These are phyloP conservation scores for Calendula officinalis DNA, from an alignment of 129 eudicot species.

Conservation along the genomic window DNA sequence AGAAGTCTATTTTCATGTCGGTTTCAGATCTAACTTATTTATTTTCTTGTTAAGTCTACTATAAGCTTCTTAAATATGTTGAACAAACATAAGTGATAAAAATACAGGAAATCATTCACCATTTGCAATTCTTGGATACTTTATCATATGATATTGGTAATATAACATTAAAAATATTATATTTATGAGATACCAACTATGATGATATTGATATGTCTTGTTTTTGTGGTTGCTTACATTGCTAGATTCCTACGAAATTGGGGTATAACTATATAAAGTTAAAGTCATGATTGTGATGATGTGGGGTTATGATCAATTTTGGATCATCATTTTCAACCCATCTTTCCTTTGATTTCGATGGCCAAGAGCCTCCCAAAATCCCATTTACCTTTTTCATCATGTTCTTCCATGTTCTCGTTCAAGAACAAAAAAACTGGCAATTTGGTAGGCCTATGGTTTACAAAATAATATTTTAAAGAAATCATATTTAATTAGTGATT, in stretches of 20 bases:
- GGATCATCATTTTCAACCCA: conserved; percentile 18
- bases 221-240: conserved; percentile 17
- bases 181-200: neutral
- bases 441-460: neutral
- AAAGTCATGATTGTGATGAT: conserved; percentile 29
- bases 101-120: neutral
- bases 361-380: conserved; percentile 10
- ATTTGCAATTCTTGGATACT: neutral
- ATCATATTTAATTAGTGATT: too few species aligned
- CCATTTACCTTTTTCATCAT: conserved; percentile 12
- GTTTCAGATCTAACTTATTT: too few species aligned
- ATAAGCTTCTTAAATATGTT: too few species aligned
- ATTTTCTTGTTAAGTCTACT: too few species aligned
- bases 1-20: too few species aligned
- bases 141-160: neutral
- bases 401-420: neutral
- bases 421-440: conserved; percentile 3
- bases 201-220: conserved; percentile 23
- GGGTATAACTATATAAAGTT: conserved; percentile 17
- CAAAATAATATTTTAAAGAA: too few species aligned
- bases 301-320: conserved; percentile 29
- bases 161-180: neutral
- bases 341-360: conserved; percentile 24
- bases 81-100: too few species aligned
- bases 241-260: conserved; percentile 24